Conservation (phyloP, 2,329 filamentous ascomycete genomes). For the Endoconidiophora polonica region DNA sequence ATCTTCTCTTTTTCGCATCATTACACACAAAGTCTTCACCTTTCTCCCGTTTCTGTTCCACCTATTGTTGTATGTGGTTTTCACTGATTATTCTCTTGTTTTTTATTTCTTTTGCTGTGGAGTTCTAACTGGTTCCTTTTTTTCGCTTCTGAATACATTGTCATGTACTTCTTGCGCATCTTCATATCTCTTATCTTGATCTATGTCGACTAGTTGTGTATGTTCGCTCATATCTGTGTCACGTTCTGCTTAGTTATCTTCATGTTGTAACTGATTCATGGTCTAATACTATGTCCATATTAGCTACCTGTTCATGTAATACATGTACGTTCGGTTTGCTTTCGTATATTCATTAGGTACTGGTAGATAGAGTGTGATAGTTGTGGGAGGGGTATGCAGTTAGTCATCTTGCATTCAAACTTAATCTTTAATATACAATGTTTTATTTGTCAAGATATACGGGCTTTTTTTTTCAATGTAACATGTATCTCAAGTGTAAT, state of each 20-base stretch:
- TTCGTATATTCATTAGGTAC: background rate
- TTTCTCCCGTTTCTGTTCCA: background rate
- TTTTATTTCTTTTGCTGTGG: background rate
- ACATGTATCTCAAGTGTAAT: too few species aligned
- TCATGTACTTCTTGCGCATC: slow-evolving; percentile 7
- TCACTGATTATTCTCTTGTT: background rate
- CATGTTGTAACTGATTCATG: too few species aligned
- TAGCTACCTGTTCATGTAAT: too few species aligned
- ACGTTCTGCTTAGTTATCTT: too few species aligned
- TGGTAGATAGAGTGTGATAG: too few species aligned
- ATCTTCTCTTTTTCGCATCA: background rate
- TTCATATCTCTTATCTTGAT: slow-evolving; percentile 5
- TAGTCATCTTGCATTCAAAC: too few species aligned
- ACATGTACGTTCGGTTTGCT: too few species aligned
- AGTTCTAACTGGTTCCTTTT: slow-evolving; percentile 2
- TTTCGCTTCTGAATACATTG: slow-evolving; percentile 8
- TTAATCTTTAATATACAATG: too few species aligned
- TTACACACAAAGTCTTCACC: background rate
- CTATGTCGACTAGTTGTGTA: background rate
- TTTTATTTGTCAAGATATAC: too few species aligned
- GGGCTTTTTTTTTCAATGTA: too few species aligned
- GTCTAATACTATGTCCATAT: too few species aligned
- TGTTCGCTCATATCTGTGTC: background rate
- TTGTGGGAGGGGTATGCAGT: too few species aligned
- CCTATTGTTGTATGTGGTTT: background rate